Conservation (phyloP, 176 grass and related monocot genomes). For the Otatea glauca region DNA sequence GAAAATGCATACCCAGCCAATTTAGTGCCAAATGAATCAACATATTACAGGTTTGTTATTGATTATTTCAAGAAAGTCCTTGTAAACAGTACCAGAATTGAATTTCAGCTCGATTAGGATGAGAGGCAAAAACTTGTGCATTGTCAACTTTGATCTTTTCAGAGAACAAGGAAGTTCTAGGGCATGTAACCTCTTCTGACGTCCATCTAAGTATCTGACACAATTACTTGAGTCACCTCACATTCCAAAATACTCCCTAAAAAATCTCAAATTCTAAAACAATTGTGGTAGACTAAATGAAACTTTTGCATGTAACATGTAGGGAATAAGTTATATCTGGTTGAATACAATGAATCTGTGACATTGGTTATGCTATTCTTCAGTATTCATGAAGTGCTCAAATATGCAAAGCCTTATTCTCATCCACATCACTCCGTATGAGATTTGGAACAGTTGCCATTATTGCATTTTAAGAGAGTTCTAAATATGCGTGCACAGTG, state of each 20-base stretch:
- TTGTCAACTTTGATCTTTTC: background rate
- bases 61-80: background rate
- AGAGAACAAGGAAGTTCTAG: background rate
- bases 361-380: background rate
- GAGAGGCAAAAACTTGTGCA: background rate
- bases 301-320: background rate
- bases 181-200: background rate
- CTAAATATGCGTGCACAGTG: background rate
- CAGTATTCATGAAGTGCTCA: background rate
- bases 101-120: constrained; percentile 8
- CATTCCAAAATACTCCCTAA: background rate
- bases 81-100: background rate
- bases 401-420: background rate
- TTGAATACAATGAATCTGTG: background rate
- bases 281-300: background rate
- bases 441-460: background rate
- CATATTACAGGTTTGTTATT: background rate
- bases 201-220: background rate
- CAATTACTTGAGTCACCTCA: constrained; percentile 8
- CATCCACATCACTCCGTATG: background rate
- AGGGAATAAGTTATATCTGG: background rate
- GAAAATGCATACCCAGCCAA: constrained; percentile 7
- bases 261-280: constrained; percentile 11
- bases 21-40: background rate
- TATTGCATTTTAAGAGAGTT: constrained; percentile 8